Conservation (phyloP, 2,329 filamentous ascomycete genomes). For the Arthrobotrys sinensis region DNA sequence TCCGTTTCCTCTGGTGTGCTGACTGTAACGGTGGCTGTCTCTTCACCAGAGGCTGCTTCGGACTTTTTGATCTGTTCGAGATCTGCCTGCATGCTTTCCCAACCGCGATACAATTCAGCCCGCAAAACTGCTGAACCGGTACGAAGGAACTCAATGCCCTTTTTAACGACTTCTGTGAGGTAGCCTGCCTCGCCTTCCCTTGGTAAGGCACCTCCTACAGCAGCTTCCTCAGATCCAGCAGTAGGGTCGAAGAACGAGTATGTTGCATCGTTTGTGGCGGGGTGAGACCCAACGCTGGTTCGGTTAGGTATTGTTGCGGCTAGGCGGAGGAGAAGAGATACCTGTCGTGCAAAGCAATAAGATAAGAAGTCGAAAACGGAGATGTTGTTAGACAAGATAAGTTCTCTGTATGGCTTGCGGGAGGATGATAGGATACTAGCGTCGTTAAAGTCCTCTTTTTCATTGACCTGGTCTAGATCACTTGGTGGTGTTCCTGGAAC, state of each 20-base stretch:
- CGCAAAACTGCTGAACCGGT: conserved; percentile 84
- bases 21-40: conserved; percentile 63
- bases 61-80: conserved; percentile 55
- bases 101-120: conserved; percentile 79
- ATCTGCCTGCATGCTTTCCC: conserved; percentile 59
- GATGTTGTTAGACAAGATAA: conserved; percentile 94
- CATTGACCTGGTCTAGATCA: conserved; percentile 25
- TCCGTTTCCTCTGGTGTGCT: conserved; percentile 59
- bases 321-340: conserved; percentile 83
- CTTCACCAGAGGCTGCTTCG: conserved; percentile 65
- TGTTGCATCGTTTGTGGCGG: conserved; percentile 64
- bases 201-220: not conserved
- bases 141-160: conserved; percentile 87
- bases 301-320: conserved; percentile 70
- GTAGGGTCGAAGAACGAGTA: conserved; percentile 66
- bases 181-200: conserved; percentile 66
- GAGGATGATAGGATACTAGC: conserved; percentile 76
- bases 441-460: conserved; percentile 70
- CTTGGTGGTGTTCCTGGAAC: conserved; percentile 67
- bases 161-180: conserved; percentile 87
- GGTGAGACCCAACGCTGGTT: conserved; percentile 62
- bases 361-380: conserved; percentile 95
- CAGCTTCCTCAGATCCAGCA: conserved; percentile 58
- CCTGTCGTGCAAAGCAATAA: conserved; percentile 92
- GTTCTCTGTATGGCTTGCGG: conserved; percentile 86